Base-by-base conservation (phyloP, 1,284 basidiomycete genomes). In the Ceratobasidium sp. region DNA sequence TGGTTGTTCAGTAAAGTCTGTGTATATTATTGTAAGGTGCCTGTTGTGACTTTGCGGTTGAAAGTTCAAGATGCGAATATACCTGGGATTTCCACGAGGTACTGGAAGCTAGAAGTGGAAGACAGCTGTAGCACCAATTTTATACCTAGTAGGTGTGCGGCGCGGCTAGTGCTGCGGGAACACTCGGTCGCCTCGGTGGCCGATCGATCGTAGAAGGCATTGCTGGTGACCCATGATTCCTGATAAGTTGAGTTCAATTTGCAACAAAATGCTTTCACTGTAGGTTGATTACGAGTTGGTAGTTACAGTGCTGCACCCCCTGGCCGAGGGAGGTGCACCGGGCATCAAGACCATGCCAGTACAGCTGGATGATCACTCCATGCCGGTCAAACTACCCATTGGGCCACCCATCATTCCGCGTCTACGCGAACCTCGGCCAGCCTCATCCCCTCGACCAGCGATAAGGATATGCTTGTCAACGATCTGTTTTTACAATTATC, bases 401-500 rank as follows among this genome's bases (percentile, higher is more conserved):
- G 62, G 62, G 1, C 62, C 62, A 47, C 62, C 62, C 50, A 66
- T 66, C 69, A 56, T 30, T n/a, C 62, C 62, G n/a, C 62, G 62
- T 9, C 62, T 54, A 25, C 58, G 58, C 16, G 33, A 39, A 13
- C 67, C 56, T 23, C 62, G 56, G n/a, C 69, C 68, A 11, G 54
- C 50, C 30, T 70, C 72, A 30, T 68, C 68, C 29, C 69, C 64
- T 33, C 62, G 62, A 14, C 56, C 62, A 23, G 62, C 62, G 42
- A 66, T 66, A 39, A 66, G 42, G 42, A 66, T 66, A 23, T 66
- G 62, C 41, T 66, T 66, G 62, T 66, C 62, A 29, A 66, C 49
- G 23, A 21, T 49, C 42, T 33, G 44, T 21, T 23, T 52, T 30
- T 5, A 81, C 75, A 7, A 80, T 85, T 66, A 87, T 71, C 9